Evolutionary conservation across 1,284 basidiomycete genomes (phyloP), one percentile per base, ranked within the genome.

Genomic region (Takashimella tepidaria): DNA sequence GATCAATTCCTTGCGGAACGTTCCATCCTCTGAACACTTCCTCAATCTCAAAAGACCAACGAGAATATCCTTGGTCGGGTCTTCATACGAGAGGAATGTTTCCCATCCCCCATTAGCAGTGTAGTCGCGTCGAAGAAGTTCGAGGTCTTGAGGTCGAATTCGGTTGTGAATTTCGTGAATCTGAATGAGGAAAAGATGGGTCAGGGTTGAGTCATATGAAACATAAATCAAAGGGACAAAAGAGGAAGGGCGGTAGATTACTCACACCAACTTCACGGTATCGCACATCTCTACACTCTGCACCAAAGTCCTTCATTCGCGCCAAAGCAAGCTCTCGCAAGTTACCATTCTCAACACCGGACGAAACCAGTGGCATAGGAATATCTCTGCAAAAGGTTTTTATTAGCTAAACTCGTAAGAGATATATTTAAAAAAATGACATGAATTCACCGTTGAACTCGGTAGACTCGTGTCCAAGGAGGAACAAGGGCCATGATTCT

Each of bases 161-260:
- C 96, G 93, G 79, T 96, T 86, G 73, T 99, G 96, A 51, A 99
- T 98, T 77, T 99, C 96, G 76, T 98, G 93, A 53, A 93, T 89
- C 89, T 92, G 68, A 13, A 53, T 40, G 16, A 5, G 12, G 6
- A n/a, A 5, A n/a, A 16, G 43, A 31, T 11, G 25, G 27, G 22
- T 13, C 37, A 13, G 12, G 22, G 3, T 5, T 22, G 10, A n/a
- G 22, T 19, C 6, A 43, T 5, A 6, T 43, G n/a, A n/a, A n/a
- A n/a, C n/a, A n/a, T n/a, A n/a, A n/a, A n/a, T n/a, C 25, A 49
- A 16, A 41, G 31, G 3, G n/a, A 6, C 37, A 53, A 47, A 26
- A 31, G 50, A 42, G 37, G 44, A 13, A 12, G 56, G n/a, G 44
- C 31, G 27, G 53, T 20, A 16, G 12, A 82, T n/a, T n/a, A n/a